Percentiles rank a stretch among this genome's conserved stretches.
Conservation (phyloP, 2,329 filamentous ascomycete genomes). For the Alternaria tenuissima region DNA sequence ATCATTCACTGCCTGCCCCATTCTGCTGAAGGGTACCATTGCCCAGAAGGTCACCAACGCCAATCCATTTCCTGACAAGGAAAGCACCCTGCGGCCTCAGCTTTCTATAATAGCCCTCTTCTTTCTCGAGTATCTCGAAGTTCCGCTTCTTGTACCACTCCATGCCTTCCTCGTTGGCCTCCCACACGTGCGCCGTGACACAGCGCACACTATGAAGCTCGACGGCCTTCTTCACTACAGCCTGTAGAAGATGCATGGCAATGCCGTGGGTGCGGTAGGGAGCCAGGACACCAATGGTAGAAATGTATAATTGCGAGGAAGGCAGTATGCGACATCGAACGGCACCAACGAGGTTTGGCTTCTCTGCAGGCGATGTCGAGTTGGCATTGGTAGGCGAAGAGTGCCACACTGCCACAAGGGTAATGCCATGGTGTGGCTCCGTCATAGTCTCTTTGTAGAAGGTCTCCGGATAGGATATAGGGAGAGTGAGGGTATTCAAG, state of each 20-base stretch:
- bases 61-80: slow-evolving; percentile 58
- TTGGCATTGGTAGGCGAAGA: slow-evolving; percentile 20
- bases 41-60: slow-evolving; percentile 45
- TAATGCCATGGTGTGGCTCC: slow-evolving; percentile 62
- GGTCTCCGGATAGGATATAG: slow-evolving; percentile 66
- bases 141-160: slow-evolving; percentile 68
- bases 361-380: slow-evolving; percentile 18
- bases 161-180: slow-evolving; percentile 66
- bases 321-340: slow-evolving; percentile 58
- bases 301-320: slow-evolving; percentile 64
- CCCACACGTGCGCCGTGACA: slow-evolving; percentile 71
- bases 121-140: slow-evolving; percentile 61
- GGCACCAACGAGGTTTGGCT: slow-evolving; percentile 55
- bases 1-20: slow-evolving; percentile 8
- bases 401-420: slow-evolving; percentile 67
- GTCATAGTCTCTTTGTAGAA: slow-evolving; percentile 69
- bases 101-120: slow-evolving; percentile 67
- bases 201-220: slow-evolving; percentile 59
- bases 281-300: slow-evolving; percentile 66
- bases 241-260: slow-evolving; percentile 62
- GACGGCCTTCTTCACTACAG: slow-evolving; percentile 57
- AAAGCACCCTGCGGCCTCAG: slow-evolving; percentile 65
- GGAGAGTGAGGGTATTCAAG: slow-evolving; percentile 66
- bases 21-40: slow-evolving; percentile 6
- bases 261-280: slow-evolving; percentile 67